These are phyloP conservation scores for Quercus tomentella DNA, from an alignment of 331 rosid genomes.

Conservation along the genomic window DNA sequence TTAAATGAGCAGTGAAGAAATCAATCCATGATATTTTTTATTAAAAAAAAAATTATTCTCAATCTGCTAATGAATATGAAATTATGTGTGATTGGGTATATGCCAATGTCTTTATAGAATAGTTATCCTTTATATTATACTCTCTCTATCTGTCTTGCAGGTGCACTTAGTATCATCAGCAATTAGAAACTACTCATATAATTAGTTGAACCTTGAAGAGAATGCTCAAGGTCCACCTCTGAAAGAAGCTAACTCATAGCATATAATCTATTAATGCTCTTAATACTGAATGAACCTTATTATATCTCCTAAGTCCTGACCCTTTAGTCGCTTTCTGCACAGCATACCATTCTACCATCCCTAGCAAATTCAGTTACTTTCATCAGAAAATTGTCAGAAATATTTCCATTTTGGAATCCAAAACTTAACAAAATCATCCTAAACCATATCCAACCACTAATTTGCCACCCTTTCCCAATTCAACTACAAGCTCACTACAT, in stretches of 20 bases:
- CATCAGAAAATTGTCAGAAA: neutral
- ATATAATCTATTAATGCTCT: neutral
- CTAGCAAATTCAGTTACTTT: neutral
- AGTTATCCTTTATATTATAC: too few relatives aligned
- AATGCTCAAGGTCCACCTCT: neutral
- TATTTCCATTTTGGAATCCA: too few relatives aligned
- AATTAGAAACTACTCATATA: neutral
- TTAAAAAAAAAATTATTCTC: neutral
- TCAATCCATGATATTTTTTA: neutral
- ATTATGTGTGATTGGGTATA: neutral
- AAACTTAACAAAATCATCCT: too few relatives aligned
- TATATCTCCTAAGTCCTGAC: neutral
- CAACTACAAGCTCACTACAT: too few relatives aligned
- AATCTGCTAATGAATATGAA: neutral
- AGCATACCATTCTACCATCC: neutral
- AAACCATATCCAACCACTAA: too few relatives aligned
- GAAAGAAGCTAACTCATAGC: neutral
- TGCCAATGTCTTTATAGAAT: too few relatives aligned
- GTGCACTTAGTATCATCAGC: too few relatives aligned
- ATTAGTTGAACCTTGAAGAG: neutral
- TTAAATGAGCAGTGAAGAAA: neutral
- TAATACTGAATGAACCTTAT: too few relatives aligned
- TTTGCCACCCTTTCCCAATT: too few relatives aligned
- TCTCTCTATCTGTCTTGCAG: too few relatives aligned
- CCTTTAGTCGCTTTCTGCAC: neutral